phyloP scores from a whole-genome alignment of 129 eudicot species.

The Flaveria trinervia region DNA sequence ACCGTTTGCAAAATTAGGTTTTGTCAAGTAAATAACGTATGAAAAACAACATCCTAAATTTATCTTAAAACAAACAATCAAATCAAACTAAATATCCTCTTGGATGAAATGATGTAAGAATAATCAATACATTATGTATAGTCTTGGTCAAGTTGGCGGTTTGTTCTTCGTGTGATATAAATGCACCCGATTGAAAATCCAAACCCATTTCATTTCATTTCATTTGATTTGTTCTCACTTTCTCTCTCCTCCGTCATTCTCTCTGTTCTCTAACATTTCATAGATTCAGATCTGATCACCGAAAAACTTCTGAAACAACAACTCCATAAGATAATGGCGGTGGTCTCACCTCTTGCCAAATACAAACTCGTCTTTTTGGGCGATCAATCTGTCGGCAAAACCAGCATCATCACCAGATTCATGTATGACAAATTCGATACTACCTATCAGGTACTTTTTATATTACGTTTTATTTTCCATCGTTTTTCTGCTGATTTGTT shows the following conservation, averaged over 20 bases:
- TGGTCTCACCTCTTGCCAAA: conserved; percentile 56
- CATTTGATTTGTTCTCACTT: background rate
- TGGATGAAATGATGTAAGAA: no score
- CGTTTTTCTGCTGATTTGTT: background rate
- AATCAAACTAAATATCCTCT: no score
- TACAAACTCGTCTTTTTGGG: conserved; percentile 85
- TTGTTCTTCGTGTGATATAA: conserved; percentile 26
- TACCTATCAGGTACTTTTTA: conserved; percentile 35
- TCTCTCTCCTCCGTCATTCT: conserved; percentile 32
- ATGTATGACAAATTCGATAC: conserved; percentile 82
- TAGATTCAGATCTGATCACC: conserved; percentile 37
- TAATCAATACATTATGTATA: no score
- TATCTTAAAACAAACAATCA: no score
- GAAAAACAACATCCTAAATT: no score
- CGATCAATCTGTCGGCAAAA: conserved; percentile 94
- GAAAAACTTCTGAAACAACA: background rate
- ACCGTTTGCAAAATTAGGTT: no score
- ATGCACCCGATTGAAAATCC: conserved; percentile 36
- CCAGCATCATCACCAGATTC: conserved; percentile 89
- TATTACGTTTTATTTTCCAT: background rate
- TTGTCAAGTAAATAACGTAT: no score
- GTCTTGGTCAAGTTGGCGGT: conserved; percentile 31
- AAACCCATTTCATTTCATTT: background rate
- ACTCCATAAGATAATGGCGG: conserved; percentile 30
- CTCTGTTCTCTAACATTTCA: conserved; percentile 25